phyloP scores from a whole-genome alignment of 2,329 filamentous ascomycete genomes.

The Hypomyces rosellus region DNA sequence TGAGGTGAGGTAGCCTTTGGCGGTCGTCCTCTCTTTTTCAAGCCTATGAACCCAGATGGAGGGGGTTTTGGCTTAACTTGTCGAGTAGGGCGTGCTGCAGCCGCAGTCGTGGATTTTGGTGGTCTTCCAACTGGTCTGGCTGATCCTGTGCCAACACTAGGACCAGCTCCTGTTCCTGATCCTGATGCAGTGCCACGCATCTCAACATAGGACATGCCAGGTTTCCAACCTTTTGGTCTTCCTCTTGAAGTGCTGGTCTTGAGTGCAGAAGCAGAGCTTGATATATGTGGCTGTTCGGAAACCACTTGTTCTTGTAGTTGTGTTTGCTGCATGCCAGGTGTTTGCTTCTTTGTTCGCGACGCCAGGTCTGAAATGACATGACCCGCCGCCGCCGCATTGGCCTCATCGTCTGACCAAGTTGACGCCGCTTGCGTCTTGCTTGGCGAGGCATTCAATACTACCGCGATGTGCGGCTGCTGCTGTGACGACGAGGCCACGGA shows the following conservation, averaged over 20 bases:
- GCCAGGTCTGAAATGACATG: conserved; percentile 18
- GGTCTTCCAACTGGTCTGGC: too few species aligned
- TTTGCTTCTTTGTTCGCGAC: conserved; percentile 13
- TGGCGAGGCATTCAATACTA: conserved; percentile 17
- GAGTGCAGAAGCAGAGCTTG: neutral
- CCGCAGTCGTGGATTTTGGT: conserved; percentile 4
- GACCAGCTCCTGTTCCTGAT: too few species aligned
- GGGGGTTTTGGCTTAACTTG: conserved; percentile 23
- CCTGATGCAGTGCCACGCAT: conserved; percentile 11
- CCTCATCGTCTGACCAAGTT: neutral
- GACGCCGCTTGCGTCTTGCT: conserved; percentile 1
- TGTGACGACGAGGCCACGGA: neutral
- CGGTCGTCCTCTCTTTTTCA: conserved; percentile 38
- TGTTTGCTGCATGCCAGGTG: conserved; percentile 2
- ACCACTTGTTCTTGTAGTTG: neutral
- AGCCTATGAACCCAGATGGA: conserved; percentile 15
- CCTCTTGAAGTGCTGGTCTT: conserved; percentile 23
- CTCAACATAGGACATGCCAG: conserved; percentile 24
- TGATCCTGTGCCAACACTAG: too few species aligned
- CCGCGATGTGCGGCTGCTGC: conserved; percentile 13
- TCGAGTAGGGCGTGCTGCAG: conserved; percentile 17
- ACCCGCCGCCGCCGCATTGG: conserved; percentile 11
- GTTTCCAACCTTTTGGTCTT: conserved; percentile 41
- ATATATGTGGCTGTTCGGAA: neutral
- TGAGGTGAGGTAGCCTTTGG: conserved; percentile 32